Conservation (phyloP, 2,329 filamentous ascomycete species). For the Apiospora rasikravindrae region DNA sequence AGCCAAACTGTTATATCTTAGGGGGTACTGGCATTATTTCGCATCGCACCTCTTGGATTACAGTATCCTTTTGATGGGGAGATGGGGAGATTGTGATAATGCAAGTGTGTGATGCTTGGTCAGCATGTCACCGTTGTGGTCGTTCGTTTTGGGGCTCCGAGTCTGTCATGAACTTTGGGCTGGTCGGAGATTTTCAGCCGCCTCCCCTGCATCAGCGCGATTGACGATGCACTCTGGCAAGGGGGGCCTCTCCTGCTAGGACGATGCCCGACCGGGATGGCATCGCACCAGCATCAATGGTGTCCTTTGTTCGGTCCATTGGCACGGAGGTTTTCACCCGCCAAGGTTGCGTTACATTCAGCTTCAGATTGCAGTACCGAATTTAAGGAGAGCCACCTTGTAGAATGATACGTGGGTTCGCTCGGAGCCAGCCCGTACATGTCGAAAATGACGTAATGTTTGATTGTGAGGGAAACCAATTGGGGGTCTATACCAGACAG, state of each 20-base stretch:
- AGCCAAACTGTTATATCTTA: background rate
- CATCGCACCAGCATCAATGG: background rate
- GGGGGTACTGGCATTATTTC: background rate
- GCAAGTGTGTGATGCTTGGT: background rate
- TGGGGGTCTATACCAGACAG: background rate
- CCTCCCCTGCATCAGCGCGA: constrained; percentile 12
- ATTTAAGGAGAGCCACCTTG: background rate
- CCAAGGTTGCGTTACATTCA: constrained; percentile 17
- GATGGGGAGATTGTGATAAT: constrained; percentile 8
- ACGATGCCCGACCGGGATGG: constrained; percentile 1
- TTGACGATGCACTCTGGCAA: constrained; percentile 7
- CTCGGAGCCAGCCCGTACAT: background rate
- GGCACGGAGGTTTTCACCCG: constrained; percentile 13
- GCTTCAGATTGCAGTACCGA: constrained; percentile 12
- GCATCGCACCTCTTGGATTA: background rate
- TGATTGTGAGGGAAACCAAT: background rate
- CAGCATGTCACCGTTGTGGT: background rate
- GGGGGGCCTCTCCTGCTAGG: background rate
- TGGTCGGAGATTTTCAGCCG: constrained; percentile 16
- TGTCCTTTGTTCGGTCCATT: background rate
- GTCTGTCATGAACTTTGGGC: background rate
- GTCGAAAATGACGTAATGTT: constrained; percentile 2
- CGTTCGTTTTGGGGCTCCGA: background rate
- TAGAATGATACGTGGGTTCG: background rate
- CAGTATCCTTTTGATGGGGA: background rate